Conservation (phyloP, 2,329 filamentous ascomycete species). For the Ophidiomyces ophidiicola region DNA sequence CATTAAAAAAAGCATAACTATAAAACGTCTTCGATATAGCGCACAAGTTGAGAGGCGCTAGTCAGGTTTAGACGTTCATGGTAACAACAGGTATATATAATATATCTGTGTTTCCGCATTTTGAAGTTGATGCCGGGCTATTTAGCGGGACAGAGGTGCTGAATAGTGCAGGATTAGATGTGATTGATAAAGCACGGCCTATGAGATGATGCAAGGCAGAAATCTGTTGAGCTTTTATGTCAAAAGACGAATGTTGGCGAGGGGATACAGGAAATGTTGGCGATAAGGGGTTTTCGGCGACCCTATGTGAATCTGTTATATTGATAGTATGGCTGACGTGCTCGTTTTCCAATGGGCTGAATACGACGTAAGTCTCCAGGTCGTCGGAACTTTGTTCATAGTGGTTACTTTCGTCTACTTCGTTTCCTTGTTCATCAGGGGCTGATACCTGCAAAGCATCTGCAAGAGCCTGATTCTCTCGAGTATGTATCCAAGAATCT, state of each 20-base stretch:
- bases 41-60: not conserved
- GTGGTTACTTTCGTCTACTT: slow-evolving; percentile 10
- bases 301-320: not conserved
- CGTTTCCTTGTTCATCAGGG: slow-evolving; percentile 11
- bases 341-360: slow-evolving; percentile 20
- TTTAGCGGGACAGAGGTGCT: too few species aligned
- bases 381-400: slow-evolving; percentile 10
- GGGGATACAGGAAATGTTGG: slow-evolving; percentile 1
- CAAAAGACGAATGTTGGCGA: slow-evolving; percentile 2
- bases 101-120: slow-evolving; percentile 2
- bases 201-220: slow-evolving; percentile 14
- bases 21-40: too few species aligned
- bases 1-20: not conserved
- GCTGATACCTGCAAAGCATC: slow-evolving; percentile 13
- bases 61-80: slow-evolving; percentile 12
- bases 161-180: too few species aligned
- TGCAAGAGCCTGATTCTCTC: slow-evolving; percentile 12
- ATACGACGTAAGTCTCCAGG: slow-evolving; percentile 18
- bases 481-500: slow-evolving; percentile 27
- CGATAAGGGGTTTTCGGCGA: slow-evolving; percentile 1
- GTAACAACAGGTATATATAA: slow-evolving; percentile 14
- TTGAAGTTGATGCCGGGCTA: not conserved
- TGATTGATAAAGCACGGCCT: slow-evolving; percentile 11
- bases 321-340: slow-evolving; percentile 11
- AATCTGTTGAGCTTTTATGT: slow-evolving; percentile 13